Conservation (phyloP, 257 asterid genomes). For the Leonotis leonurus region DNA sequence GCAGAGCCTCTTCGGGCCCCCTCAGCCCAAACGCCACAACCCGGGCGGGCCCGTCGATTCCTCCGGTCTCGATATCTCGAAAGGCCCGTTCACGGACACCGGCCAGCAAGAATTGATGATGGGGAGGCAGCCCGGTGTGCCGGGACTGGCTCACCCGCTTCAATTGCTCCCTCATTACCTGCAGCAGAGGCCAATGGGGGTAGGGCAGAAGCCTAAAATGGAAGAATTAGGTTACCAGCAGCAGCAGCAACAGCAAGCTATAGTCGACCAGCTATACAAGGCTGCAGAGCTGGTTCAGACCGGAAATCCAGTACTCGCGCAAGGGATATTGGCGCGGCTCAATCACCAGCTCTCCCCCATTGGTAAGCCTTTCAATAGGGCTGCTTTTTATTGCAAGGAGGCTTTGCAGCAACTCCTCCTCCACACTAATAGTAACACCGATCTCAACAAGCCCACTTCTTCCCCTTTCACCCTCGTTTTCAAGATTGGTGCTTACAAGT, state of each 20-base stretch:
- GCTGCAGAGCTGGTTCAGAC: constrained; percentile 80
- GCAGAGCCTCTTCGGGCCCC: constrained; percentile 42
- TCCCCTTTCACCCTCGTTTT: constrained; percentile 67
- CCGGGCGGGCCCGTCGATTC: constrained; percentile 27
- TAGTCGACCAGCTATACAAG: constrained; percentile 73
- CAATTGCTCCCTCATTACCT: constrained; percentile 51
- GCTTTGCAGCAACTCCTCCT: constrained; percentile 68
- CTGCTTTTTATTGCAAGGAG: constrained; percentile 88
- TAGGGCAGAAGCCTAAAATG: constrained; percentile 41
- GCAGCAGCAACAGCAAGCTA: constrained; percentile 48
- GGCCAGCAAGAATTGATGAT: too few species aligned
- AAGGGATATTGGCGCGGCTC: constrained; percentile 99
- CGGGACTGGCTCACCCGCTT: constrained; percentile 33
- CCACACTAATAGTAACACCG: constrained; percentile 21
- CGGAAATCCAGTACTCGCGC: constrained; percentile 88
- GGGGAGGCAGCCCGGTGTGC: constrained; percentile 45
- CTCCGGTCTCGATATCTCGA: constrained; percentile 35
- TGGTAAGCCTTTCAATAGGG: constrained; percentile 88
- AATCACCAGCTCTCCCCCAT: constrained; percentile 96
- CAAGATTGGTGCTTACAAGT: constrained; percentile 83
- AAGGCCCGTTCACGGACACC: constrained; percentile 38
- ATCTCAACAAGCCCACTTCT: constrained; percentile 10
- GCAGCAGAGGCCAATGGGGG: constrained; percentile 42
- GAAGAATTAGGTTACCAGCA: constrained; percentile 48
- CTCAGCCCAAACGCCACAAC: constrained; percentile 62